Evolutionary conservation across 345 rosid species (phyloP), one percentile per base, ranked within the genome.

Genomic region (Populus euphratica): DNA sequence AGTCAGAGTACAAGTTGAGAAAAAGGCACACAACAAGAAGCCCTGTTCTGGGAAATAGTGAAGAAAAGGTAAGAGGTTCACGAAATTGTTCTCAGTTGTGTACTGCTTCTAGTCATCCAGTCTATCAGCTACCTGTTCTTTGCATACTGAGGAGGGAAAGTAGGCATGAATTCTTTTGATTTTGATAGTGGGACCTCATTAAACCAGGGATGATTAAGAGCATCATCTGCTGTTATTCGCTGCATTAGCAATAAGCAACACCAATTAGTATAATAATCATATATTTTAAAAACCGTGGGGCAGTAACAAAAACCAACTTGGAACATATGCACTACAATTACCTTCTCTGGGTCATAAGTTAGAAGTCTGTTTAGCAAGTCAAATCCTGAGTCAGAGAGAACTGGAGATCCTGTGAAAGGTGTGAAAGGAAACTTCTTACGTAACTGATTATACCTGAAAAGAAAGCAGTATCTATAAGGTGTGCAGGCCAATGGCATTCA

Each of bases 151-250:
- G 90, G 85, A 36, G 95, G 94, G 68, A 88, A 87, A 38, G 93
- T 94, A 23, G 95, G 97, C 93, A 91, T 89, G 76, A 89, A 88
- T 7, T 93, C 97, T 85, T 85, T 90, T 3, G 87, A 85, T 68
- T 90, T 90, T 36, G 98, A 90, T 17, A 87, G 87, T 72, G 98
- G 97, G 69, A 87, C 92, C 81, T 94, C 97, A 2, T 1, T 74
- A 79, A 94, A 94, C 98, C 98, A 94, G 47, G 86, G 81, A 79
- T 94, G 98, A 77, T 89, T 84, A 25, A 91, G 88, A 18, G 98
- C 97, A 31, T 75, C 95, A 62, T 89, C 95, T 67, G 79, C 97
- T 56, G 98, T 86, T 81, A 94, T 76, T 83, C 97, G 85, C 92
- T 91, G 92, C 87, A 86, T n/a, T 20, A 54, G 35, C 31, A 81